Evolutionary conservation across 805 yeast genomes (phyloP).

Genomic region (Candida xyloterini): DNA sequence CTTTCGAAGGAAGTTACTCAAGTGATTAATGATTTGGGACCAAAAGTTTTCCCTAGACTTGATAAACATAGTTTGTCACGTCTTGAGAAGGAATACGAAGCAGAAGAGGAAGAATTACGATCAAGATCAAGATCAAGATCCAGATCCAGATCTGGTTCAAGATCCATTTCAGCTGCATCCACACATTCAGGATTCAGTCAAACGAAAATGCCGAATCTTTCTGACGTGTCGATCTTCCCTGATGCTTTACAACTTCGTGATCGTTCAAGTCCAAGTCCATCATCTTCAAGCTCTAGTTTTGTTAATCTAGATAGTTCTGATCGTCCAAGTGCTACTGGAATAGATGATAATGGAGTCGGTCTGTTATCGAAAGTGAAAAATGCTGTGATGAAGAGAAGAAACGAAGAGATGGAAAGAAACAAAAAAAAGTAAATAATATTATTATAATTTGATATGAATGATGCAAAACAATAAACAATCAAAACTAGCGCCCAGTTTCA

Average conservation of each 20-base stretch:
- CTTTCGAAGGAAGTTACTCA: slow-evolving; percentile 75
- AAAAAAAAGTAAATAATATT: slow-evolving; percentile 1
- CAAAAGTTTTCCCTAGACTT: slow-evolving; percentile 82
- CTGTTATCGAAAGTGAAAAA: slow-evolving; percentile 18
- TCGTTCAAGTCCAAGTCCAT: neutral
- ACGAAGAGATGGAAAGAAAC: slow-evolving; percentile 12
- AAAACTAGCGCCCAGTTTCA: neutral
- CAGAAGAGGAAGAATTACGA: slow-evolving; percentile 14
- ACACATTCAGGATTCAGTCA: slow-evolving; percentile 29
- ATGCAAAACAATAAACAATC: neutral
- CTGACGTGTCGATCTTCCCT: slow-evolving; percentile 34
- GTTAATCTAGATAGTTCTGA: slow-evolving; percentile 14
- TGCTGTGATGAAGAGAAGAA: slow-evolving; percentile 26
- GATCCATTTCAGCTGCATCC: slow-evolving; percentile 20
- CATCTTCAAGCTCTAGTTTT: slow-evolving; percentile 14
- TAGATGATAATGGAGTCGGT: neutral
- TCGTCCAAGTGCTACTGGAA: slow-evolving; percentile 5
- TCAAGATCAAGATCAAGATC: slow-evolving; percentile 7
- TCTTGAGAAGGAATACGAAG: slow-evolving; percentile 24
- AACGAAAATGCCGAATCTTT: slow-evolving; percentile 24
- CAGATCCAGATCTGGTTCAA: slow-evolving; percentile 14
- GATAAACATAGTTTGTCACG: slow-evolving; percentile 18
- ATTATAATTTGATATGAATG: neutral
- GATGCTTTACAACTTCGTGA: slow-evolving; percentile 29
- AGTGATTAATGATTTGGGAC: slow-evolving; percentile 77